Percentiles rank a stretch among this genome's conserved stretches.
Conservation (phyloP, 345 rosid genomes). For the Syzygium oleosum region DNA sequence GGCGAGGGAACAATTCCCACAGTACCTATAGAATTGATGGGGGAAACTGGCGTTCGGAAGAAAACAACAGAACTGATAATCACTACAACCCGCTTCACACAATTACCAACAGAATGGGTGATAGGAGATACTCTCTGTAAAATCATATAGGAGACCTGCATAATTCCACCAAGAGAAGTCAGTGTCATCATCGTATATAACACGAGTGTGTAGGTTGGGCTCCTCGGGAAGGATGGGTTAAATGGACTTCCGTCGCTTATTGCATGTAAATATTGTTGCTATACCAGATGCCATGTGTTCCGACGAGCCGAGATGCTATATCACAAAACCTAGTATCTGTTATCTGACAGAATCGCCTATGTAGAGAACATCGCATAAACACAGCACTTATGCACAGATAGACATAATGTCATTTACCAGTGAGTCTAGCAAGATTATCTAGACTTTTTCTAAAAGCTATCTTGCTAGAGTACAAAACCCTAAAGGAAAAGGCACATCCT, state of each 20-base stretch:
- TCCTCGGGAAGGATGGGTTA: neutral
- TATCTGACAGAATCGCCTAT: neutral
- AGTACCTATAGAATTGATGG: slow-evolving; percentile 79
- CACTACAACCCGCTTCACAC: slow-evolving; percentile 99
- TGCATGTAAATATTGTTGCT: neutral
- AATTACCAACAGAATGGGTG: slow-evolving; percentile 95
- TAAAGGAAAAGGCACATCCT: neutral
- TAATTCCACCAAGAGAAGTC: slow-evolving; percentile 1
- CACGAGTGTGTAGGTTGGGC: neutral
- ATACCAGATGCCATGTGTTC: neutral
- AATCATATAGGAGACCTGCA: slow-evolving; percentile 96
- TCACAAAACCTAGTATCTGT: neutral
- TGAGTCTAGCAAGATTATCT: neutral
- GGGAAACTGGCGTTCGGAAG: slow-evolving; percentile 80
- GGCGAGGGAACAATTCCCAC: neutral
- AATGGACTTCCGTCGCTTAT: neutral
- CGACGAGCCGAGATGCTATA: neutral
- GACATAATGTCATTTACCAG: neutral
- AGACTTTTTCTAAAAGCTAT: neutral
- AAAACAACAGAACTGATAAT: slow-evolving; percentile 96
- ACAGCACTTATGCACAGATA: neutral
- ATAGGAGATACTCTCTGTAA: slow-evolving; percentile 96
- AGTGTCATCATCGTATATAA: neutral
- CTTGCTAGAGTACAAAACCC: neutral
- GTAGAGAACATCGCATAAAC: neutral